Evolutionary conservation across 176 grass and related monocot species (phyloP), one percentile per base, ranked within the genome.

Genomic region (Canna indica): DNA sequence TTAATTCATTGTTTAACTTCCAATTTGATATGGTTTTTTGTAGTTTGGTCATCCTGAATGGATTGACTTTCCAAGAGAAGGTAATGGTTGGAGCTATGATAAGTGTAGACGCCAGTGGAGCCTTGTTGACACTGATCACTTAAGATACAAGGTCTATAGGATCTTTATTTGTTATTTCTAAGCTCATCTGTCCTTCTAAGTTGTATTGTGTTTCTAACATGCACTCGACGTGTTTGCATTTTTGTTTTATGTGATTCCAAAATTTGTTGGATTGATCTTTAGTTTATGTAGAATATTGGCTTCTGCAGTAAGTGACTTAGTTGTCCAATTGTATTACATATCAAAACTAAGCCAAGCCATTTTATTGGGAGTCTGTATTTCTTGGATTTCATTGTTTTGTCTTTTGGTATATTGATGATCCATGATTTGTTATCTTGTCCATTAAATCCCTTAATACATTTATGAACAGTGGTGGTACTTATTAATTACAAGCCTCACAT

Each of bases 11-110:
- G n/a, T n/a, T 74, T 56, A 64, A 11, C 67, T 42, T 41, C 36
- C 30, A 30, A 31, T 59, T 57, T 36, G 35, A 64, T 48, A 48
- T 66, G 65, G 8, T 48, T 7, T 48, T 7, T 32, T 80, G 14
- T 83, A 97, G 94, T 97, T 97, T 87, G 94, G 94, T 42, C 94
- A 97, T 80, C 94, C 94, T 46, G 94, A 97, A 70, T 97, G 94
- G 94, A 97, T 93, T 27, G 94, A 97, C 75, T 97, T 97, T 78
- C 94, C 94, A 83, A 93, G 88, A 82, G 94, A 93, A 82, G 94
- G 86, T 61, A 97, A 97, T 31, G 24, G 68, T 31, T 97, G 94
- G 89, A 97, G 86, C 72, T 97, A 97, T 61, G 94, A 97, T 68
- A 92, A 97, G 77, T 97, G 94, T 74, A 97, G 84, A 70, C 94